These are phyloP conservation scores for Macadamia integrifolia DNA, from an alignment of 164 flowering plant genomes.

Conservation along the genomic window DNA sequence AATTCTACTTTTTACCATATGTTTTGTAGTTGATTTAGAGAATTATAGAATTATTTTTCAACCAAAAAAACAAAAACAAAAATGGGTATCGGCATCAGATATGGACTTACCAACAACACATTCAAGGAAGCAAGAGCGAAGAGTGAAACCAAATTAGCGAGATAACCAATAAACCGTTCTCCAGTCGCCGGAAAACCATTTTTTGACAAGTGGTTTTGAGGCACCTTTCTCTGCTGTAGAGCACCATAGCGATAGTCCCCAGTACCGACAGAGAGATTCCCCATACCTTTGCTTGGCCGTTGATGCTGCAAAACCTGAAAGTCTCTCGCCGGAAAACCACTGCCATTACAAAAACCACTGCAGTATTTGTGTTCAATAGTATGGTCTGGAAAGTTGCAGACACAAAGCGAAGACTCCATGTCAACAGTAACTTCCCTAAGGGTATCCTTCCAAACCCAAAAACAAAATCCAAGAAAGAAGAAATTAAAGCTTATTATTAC, in stretches of 20 bases:
- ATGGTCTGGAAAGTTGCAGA: constrained; percentile 3
- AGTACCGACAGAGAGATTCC: constrained; percentile 1
- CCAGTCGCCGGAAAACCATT: not conserved
- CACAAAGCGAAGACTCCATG: constrained; percentile 6
- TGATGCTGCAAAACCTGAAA: not conserved
- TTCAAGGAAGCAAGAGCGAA: not conserved
- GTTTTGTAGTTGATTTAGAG: too few species aligned
- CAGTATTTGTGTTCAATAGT: not conserved
- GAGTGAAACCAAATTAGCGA: not conserved
- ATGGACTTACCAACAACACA: constrained; percentile 8
- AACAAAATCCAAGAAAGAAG: not conserved
- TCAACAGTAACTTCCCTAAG: constrained; percentile 7
- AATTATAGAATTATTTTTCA: too few species aligned
- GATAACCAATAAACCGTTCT: not conserved
- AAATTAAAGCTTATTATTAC: too few species aligned
- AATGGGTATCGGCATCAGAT: too few species aligned
- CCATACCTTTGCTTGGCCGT: constrained; percentile 13
- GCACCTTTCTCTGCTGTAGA: constrained; percentile 6
- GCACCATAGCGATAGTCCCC: constrained; percentile 5
- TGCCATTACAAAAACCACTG: constrained; percentile 3
- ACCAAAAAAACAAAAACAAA: too few species aligned
- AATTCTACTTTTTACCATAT: too few species aligned
- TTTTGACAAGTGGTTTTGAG: not conserved
- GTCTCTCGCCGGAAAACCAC: constrained; percentile 9
- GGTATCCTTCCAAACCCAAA: constrained; percentile 5